Percentiles rank a stretch among this genome's conserved stretches.
phyloP scores from a whole-genome alignment of 805 yeast species.

The Metschnikowia cerradonensis region DNA sequence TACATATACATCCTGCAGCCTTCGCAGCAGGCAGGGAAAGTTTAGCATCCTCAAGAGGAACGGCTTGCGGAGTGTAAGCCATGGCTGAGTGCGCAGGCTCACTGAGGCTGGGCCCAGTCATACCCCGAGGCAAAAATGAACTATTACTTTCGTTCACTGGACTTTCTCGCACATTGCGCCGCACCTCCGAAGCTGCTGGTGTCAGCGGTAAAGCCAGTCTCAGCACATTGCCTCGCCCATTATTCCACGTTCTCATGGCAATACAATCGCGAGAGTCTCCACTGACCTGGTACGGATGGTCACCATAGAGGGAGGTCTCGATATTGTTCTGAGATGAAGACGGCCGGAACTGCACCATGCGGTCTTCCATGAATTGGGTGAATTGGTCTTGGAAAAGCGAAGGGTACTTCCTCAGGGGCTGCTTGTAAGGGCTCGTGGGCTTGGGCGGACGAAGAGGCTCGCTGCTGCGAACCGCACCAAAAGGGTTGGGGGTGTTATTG shows the following conservation, averaged over 20 bases:
- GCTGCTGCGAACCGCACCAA: conserved; percentile 7
- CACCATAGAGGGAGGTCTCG: conserved; percentile 10
- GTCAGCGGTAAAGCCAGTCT: not conserved
- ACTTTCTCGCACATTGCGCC: conserved; percentile 6
- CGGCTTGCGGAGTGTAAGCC: conserved; percentile 12
- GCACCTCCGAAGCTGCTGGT: not conserved
- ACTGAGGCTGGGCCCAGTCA: conserved; percentile 3
- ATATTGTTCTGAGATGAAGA: conserved; percentile 16
- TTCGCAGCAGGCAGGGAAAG: not conserved
- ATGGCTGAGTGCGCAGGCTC: conserved; percentile 8
- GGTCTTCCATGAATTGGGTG: conserved; percentile 15
- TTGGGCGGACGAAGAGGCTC: conserved; percentile 16
- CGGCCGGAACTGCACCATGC: conserved; percentile 15
- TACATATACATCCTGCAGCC: not conserved
- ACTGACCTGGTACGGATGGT: conserved; percentile 15
- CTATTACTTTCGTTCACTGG: conserved; percentile 9
- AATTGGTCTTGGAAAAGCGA: conserved; percentile 15
- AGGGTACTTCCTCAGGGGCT: conserved; percentile 2
- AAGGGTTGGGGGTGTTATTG: conserved; percentile 10
- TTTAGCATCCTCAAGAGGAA: conserved; percentile 11
- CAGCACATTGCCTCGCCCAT: not conserved
- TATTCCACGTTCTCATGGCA: not conserved
- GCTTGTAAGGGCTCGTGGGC: conserved; percentile 9
- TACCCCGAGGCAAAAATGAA: conserved; percentile 13
- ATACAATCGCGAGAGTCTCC: conserved; percentile 1